Conservation (phyloP, 257 asterid species). For the Jasminum sambac region DNA sequence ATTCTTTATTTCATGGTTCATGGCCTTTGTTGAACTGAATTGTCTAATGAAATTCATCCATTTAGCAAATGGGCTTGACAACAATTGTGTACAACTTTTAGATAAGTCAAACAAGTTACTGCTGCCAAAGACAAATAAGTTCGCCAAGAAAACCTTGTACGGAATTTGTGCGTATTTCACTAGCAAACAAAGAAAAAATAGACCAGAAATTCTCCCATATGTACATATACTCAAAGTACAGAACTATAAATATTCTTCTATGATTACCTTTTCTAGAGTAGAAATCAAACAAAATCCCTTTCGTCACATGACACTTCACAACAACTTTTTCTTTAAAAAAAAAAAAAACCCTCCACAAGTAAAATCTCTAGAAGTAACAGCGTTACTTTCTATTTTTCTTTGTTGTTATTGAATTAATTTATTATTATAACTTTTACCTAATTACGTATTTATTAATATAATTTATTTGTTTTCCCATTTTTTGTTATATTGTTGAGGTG, state of each 20-base stretch:
- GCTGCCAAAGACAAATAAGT: not conserved
- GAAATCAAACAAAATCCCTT: not conserved
- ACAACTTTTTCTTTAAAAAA: conserved; percentile 3
- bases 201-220: not conserved
- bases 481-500: not conserved
- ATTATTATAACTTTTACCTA: conserved; percentile 3
- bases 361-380: not conserved
- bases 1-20: not conserved
- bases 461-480: not conserved
- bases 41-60: not conserved
- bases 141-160: not conserved
- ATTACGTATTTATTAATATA: not conserved
- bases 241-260: not conserved
- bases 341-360: not conserved
- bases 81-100: not conserved
- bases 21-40: not conserved
- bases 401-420: not conserved
- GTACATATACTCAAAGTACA: not conserved
- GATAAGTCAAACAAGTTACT: not conserved
- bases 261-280: conserved; percentile 7
- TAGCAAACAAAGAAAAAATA: not conserved
- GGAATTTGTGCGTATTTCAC: not conserved
- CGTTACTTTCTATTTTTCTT: not conserved
- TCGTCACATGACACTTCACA: not conserved
- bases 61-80: not conserved